These are phyloP conservation scores for Lactifluus echinatus DNA, from an alignment of 768 basidiomycete genomes.

Conservation along the genomic window DNA sequence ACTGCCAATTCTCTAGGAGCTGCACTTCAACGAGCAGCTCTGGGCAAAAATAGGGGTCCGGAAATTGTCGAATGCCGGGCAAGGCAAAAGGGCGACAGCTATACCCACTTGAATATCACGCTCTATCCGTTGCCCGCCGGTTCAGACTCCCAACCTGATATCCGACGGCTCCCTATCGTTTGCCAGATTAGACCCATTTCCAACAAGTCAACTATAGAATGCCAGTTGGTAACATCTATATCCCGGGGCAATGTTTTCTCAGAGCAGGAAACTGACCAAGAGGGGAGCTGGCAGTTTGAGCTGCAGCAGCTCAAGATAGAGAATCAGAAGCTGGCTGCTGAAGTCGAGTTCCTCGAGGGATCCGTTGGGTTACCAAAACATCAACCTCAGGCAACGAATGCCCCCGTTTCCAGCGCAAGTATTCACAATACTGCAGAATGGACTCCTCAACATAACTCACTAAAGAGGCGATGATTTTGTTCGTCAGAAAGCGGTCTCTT, in stretches of 20 bases:
- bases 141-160: constrained; percentile 7
- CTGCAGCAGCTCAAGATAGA: constrained; percentile 72
- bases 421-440: constrained; percentile 5
- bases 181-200: constrained; percentile 25
- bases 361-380: constrained; percentile 8
- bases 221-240: constrained; percentile 8
- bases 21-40: constrained; percentile 17
- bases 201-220: constrained; percentile 1
- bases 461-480: constrained; percentile 11
- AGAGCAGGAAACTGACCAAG: constrained; percentile 57
- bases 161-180: constrained; percentile 14
- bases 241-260: constrained; percentile 50
- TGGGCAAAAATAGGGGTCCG: constrained; percentile 2
- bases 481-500: background rate
- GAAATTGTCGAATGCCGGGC: constrained; percentile 14
- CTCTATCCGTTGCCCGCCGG: constrained; percentile 17
- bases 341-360: constrained; percentile 37
- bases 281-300: constrained; percentile 90
- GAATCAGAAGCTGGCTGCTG: constrained; percentile 57
- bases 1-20: constrained; percentile 12
- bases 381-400: constrained; percentile 2
- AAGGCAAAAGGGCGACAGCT: constrained; percentile 7
- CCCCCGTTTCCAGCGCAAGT: background rate
- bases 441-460: constrained; percentile 8
- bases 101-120: constrained; percentile 7